Evolutionary conservation across 495 filamentous ascomycete genomes (phyloP).

Genomic region (Penicillium odoratum): DNA sequence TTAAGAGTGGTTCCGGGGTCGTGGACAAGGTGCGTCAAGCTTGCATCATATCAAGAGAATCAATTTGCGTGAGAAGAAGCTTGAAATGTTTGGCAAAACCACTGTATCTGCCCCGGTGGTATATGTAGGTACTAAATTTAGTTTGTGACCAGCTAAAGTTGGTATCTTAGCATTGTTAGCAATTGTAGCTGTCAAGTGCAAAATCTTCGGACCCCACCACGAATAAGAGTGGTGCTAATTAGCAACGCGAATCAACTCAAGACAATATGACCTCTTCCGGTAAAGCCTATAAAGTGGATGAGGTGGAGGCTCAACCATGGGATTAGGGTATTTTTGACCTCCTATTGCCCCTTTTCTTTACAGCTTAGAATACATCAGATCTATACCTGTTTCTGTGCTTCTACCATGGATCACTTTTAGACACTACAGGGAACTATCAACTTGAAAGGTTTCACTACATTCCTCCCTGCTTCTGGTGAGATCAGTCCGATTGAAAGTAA

Average conservation of each 20-base stretch:
- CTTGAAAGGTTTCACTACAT: background rate
- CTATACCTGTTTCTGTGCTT: background rate
- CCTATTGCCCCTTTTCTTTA: constrained; percentile 28
- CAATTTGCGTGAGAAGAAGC: background rate
- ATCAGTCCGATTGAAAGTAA: constrained; percentile 10
- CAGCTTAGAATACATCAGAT: background rate
- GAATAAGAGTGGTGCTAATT: constrained; percentile 22
- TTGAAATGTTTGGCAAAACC: background rate
- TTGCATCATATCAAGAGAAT: constrained; percentile 4
- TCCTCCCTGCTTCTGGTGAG: constrained; percentile 6
- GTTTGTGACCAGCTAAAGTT: too few relatives aligned
- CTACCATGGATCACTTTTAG: background rate
- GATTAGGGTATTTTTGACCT: constrained; percentile 17
- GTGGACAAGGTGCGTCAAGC: constrained; percentile 27
- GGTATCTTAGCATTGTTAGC: too few relatives aligned
- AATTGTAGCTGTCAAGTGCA: constrained; percentile 6
- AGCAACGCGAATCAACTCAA: constrained; percentile 17
- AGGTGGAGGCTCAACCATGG: constrained; percentile 35
- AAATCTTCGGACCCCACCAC: constrained; percentile 10
- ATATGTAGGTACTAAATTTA: background rate
- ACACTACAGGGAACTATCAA: background rate
- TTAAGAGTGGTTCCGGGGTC: constrained; percentile 20
- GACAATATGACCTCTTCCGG: constrained; percentile 25
- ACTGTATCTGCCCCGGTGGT: background rate
- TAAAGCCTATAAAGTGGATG: constrained; percentile 12